These are phyloP conservation scores for Chaetomiaceae sp. DNA, from an alignment of 2,329 filamentous ascomycete genomes.

Conservation along the genomic window DNA sequence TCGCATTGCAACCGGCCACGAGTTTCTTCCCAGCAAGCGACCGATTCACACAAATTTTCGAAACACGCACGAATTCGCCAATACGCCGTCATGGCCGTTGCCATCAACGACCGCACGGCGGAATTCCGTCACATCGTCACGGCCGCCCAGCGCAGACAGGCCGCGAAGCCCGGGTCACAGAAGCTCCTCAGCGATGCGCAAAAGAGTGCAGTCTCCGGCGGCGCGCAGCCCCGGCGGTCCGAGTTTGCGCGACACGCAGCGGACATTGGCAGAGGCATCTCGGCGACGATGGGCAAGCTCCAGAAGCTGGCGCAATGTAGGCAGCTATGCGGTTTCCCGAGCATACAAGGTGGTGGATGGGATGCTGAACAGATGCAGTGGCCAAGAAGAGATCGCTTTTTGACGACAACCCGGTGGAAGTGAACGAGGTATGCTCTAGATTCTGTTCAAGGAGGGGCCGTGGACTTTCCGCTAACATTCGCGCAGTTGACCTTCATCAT, in stretches of 20 bases:
- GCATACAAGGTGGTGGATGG: background rate
- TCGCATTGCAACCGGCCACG: background rate
- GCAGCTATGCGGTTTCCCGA: background rate
- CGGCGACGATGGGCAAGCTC: slow-evolving; percentile 87
- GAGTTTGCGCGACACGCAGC: slow-evolving; percentile 91
- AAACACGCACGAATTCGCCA: background rate
- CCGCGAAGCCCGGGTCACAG: slow-evolving; percentile 71
- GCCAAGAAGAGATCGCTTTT: slow-evolving; percentile 97
- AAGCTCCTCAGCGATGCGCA: slow-evolving; percentile 70
- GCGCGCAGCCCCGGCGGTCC: slow-evolving; percentile 57
- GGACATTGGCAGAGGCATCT: slow-evolving; percentile 87
- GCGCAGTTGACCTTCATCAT: slow-evolving; percentile 75
- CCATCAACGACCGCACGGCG: slow-evolving; percentile 92
- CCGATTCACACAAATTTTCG: background rate
- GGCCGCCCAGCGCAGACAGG: slow-evolving; percentile 76
- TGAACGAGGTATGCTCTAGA: slow-evolving; percentile 59
- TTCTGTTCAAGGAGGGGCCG: background rate
- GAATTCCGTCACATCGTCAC: slow-evolving; percentile 91
- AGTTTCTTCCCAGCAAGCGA: too few species aligned
- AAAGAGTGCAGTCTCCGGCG: slow-evolving; percentile 55
- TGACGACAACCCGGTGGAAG: slow-evolving; percentile 92
- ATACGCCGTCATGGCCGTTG: slow-evolving; percentile 51
- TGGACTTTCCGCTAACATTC: background rate
- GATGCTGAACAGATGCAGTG: slow-evolving; percentile 43
- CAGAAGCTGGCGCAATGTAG: slow-evolving; percentile 80